phyloP scores from a whole-genome alignment of 495 filamentous ascomycete species.

The Trichoderma gamsii region DNA sequence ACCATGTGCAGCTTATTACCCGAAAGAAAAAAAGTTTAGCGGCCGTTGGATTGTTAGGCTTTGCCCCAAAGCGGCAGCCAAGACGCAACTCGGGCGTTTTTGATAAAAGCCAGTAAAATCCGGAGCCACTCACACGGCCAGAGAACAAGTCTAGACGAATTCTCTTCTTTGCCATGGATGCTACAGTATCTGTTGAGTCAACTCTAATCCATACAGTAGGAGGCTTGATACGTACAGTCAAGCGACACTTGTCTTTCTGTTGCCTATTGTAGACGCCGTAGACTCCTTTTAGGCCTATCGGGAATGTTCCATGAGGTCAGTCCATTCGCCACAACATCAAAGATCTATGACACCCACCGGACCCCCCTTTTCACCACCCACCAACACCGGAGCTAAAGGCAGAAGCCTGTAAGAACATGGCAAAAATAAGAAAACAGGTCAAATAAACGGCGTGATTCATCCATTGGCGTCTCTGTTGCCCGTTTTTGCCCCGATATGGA shows the following conservation, averaged over 20 bases:
- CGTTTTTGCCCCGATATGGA: conserved; percentile 4
- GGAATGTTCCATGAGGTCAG: too few relatives aligned
- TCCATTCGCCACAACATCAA: too few relatives aligned
- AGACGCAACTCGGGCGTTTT: background rate
- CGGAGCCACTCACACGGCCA: background rate
- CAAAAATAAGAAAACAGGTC: background rate
- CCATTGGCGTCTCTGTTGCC: conserved; percentile 2
- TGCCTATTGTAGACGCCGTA: too few relatives aligned
- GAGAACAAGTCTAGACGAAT: too few relatives aligned
- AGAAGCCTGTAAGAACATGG: background rate
- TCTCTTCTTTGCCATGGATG: background rate
- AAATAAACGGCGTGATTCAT: background rate
- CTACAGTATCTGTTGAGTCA: too few relatives aligned
- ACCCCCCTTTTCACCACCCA: background rate
- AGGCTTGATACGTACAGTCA: too few relatives aligned
- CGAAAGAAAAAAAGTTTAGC: conserved; percentile 7
- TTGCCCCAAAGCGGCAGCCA: background rate
- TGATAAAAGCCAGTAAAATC: background rate
- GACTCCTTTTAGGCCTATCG: too few relatives aligned
- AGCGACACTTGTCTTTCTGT: too few relatives aligned
- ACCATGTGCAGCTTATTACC: background rate
- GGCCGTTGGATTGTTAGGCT: background rate
- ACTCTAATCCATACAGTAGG: too few relatives aligned
- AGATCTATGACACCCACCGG: too few relatives aligned
- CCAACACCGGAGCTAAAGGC: too few relatives aligned